Evolutionary conservation across 306 rosid genomes (phyloP), one percentile per base, ranked within the genome.

Genomic region (Hippophae rhamnoides): DNA sequence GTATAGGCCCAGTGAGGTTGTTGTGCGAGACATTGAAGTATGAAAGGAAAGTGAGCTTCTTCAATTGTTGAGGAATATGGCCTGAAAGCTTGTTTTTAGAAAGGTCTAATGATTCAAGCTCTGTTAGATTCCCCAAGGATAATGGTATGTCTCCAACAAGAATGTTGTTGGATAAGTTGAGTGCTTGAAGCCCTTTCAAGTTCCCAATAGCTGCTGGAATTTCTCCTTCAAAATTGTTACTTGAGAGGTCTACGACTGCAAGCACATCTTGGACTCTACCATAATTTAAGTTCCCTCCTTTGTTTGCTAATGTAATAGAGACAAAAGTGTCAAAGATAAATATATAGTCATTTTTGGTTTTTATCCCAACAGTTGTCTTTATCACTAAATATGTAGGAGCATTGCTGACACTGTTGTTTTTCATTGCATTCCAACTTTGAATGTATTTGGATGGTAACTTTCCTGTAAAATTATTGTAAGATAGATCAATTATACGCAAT

Each of bases 401-500:
- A 47, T 7, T 0, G 48, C 48, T 45, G 7, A 10, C 5, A 47
- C 1, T 7, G 10, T 47, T 47, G 50, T 9, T 47, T 47, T 47
- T 47, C 50, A 47, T 47, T 10, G 50, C 50, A 47, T 47, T 47
- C 50, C 50, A 47, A 9, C 13, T 47, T 10, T 9, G 13, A 9
- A 47, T 47, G 50, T 47, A 47, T 0, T 57, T 10, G 9, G 26
- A 57, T 12, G 61, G 61, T 26, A 57, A 42, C 6, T 57, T 23
- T 1, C 47, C 47, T 0, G 48, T 41, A 13, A 57, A 57, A 42
- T 9, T 8, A 42, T 57, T 57, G 47, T 13, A 5, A 11, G 67
- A 63, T 48, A 50, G 50, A 63, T 50, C 58, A 8, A 63, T 51
- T 7, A 63, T 13, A 1, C 5, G 42, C 13, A 63, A 40, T 50